Evolutionary conservation across 2,329 filamentous ascomycete species (phyloP), one percentile per base, ranked within the genome.

Genomic region (Hymenoscyphus albidus): DNA sequence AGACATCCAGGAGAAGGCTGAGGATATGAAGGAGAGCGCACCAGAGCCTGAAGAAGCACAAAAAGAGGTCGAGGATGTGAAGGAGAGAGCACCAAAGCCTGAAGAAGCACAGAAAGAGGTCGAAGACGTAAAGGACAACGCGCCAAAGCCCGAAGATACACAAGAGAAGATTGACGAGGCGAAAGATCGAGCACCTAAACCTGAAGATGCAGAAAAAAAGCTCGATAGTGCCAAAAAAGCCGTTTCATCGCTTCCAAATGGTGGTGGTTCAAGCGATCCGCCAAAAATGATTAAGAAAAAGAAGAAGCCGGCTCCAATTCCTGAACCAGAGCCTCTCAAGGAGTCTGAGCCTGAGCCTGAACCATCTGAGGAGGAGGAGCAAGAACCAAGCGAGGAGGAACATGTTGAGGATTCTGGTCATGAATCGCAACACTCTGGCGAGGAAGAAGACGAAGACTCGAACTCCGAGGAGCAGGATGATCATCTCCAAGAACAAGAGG

Each of bases 301-400:
- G 61, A 64, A 63, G 38, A 63, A 65, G 22, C 65, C 65, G 27
- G 64, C 68, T 42, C 64, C 66, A 22, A 65, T 31, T 4, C 65
- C 65, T 4, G 69, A 69, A 60, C 67, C 68, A 42, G 66, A 64
- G 27, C 62, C 64, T 12, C 67, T 62, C 18, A 44, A 58, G 10
- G 67, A 67, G 44, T 59, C 60, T 3, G 58, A 62, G 32, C 56
- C 56, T 0, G 61, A 63, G 31, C 56, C 44, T 3, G 56, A 54
- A 6, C 27, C 31, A n/a, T 60, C 58, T 12, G 58, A 60, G 3
- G 51, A 60, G 3, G 51, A 62, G 18, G 48, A 44, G 4, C 18
- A 58, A 31, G 55, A 58, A 16, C 38, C 48, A 40, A 54, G 51
- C 16, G 14, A 38, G 6, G 42, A 61, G 7, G 44, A 56, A 14